Evolutionary conservation across 2,329 filamentous ascomycete species (phyloP).

Genomic region (Lecanicillium sp.): DNA sequence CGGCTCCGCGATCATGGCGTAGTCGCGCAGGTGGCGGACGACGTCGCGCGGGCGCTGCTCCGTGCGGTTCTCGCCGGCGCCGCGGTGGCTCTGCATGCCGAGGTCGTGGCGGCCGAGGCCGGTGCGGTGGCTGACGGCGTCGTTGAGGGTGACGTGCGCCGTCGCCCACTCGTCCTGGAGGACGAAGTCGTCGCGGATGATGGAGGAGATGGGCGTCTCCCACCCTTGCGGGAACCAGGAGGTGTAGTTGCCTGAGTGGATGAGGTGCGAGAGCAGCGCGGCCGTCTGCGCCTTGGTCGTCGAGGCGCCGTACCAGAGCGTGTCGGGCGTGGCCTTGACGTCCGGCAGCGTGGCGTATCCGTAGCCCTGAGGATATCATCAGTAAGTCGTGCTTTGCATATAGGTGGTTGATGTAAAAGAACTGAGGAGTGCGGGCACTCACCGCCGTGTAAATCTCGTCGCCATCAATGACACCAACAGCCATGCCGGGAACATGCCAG

Average conservation of each 20-base stretch:
- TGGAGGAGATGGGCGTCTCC: conserved; percentile 38
- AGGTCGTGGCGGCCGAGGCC: conserved; percentile 41
- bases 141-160: conserved; percentile 45
- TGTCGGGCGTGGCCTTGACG: conserved; percentile 37
- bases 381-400: not conserved
- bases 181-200: conserved; percentile 48
- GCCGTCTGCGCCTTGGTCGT: conserved; percentile 51
- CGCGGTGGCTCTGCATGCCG: conserved; percentile 12
- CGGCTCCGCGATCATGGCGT: conserved; percentile 35
- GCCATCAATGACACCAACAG: conserved; percentile 42
- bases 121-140: conserved; percentile 47
- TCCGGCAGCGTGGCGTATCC: conserved; percentile 28
- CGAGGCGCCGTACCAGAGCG: conserved; percentile 49
- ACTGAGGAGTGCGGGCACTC: conserved; percentile 7
- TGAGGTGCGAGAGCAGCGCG: conserved; percentile 42
- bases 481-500: conserved; percentile 44
- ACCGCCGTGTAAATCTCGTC: conserved; percentile 36
- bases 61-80: conserved; percentile 13
- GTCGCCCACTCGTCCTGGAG: conserved; percentile 41
- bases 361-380: conserved; percentile 20
- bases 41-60: conserved; percentile 25
- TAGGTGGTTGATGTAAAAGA: not conserved
- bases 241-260: conserved; percentile 35
- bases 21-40: conserved; percentile 32
- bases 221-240: conserved; percentile 31